Evolutionary conservation across 257 asterid species (phyloP).

Genomic region (Solanum ahanhuiri): DNA sequence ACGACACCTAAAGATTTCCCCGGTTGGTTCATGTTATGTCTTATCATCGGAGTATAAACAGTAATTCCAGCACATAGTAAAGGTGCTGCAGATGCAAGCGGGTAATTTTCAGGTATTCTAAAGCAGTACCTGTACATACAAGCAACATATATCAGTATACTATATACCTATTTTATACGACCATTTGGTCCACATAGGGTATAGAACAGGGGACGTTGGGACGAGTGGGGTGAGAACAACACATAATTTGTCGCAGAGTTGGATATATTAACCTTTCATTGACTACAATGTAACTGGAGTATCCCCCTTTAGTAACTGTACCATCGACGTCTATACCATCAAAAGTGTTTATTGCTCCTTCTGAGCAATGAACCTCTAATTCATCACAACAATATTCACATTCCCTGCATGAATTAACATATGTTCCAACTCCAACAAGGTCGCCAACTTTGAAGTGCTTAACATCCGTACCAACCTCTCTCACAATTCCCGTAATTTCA

Average conservation of each 20-base stretch:
- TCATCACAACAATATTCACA: conserved; percentile 65
- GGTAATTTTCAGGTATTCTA: conserved; percentile 60
- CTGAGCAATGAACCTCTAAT: conserved; percentile 55
- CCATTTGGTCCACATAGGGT: not conserved
- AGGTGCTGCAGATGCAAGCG: conserved; percentile 74
- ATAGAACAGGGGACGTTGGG: not conserved
- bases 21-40: conserved; percentile 75
- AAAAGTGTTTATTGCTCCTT: conserved; percentile 52
- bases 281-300: conserved; percentile 62
- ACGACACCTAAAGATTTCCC: conserved; percentile 85
- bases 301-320: conserved; percentile 88
- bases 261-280: conserved; percentile 43
- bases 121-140: conserved; percentile 54
- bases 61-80: conserved; percentile 95
- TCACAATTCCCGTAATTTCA: conserved; percentile 74
- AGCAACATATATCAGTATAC: not conserved
- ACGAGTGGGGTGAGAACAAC: not conserved
- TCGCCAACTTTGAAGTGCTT: conserved; percentile 63
- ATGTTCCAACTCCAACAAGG: conserved; percentile 82
- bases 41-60: conserved; percentile 76
- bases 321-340: conserved; percentile 74
- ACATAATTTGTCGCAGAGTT: not conserved
- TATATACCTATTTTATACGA: not conserved
- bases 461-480: conserved; percentile 54
- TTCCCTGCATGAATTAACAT: conserved; percentile 75